Percentiles rank a stretch among this genome's conserved stretches.
phyloP scores from a whole-genome alignment of 1,284 basidiomycete genomes.

The Leucoagaricus sp. region DNA sequence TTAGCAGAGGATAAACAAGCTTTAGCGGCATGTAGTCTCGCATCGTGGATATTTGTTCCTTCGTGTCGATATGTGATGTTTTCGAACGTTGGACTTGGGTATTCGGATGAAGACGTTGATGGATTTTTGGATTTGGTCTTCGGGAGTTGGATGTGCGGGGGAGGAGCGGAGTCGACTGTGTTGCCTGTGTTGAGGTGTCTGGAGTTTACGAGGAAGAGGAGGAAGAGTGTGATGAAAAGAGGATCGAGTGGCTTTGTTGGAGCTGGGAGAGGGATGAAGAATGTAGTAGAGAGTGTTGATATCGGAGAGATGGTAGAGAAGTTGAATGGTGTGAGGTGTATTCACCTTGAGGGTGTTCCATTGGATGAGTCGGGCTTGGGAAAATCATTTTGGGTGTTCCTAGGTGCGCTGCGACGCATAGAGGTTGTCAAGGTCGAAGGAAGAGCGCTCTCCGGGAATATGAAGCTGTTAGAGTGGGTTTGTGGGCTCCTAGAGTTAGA shows the following conservation, averaged over 20 bases:
- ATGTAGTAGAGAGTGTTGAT: not conserved
- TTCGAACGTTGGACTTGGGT: constrained; percentile 22
- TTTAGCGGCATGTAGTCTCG: constrained; percentile 25
- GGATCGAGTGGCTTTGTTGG: too few species aligned
- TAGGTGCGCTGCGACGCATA: not conserved
- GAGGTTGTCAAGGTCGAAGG: not conserved
- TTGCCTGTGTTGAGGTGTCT: constrained; percentile 19
- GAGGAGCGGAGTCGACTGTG: too few species aligned
- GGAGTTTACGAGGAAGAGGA: not conserved
- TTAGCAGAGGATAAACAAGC: constrained; percentile 18
- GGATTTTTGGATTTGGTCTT: constrained; percentile 22
- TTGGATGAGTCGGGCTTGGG: not conserved
- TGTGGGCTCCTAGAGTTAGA: constrained; percentile 16
- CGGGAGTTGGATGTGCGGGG: constrained; percentile 23
- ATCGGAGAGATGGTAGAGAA: not conserved
- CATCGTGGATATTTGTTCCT: constrained; percentile 20
- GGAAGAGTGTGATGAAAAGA: too few species aligned
- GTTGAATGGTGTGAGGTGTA: not conserved
- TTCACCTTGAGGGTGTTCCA: not conserved
- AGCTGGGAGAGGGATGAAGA: not conserved
- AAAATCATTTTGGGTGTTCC: not conserved
- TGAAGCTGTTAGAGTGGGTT: constrained; percentile 1
- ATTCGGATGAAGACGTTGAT: constrained; percentile 17
- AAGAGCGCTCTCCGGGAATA: not conserved
- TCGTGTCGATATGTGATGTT: constrained; percentile 25